A percentile compares a stretch with the other conserved stretches of the same genome.
phyloP scores from a whole-genome alignment of 1,284 basidiomycete genomes.

The Sporisorium iseilematis-ciliati region DNA sequence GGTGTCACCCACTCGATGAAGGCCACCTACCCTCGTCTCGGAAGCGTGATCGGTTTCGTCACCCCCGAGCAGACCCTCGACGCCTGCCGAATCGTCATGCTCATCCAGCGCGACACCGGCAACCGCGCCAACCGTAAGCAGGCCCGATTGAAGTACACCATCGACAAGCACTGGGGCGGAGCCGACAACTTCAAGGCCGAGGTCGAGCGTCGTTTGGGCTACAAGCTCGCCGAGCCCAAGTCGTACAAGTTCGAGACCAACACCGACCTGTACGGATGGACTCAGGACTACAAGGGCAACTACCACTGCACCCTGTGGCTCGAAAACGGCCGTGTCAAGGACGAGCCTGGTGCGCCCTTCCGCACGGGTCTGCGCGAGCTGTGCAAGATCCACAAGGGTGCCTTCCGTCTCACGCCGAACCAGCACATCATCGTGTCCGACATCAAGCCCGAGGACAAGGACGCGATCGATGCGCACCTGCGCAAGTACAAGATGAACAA shows the following conservation, averaged over 20 bases:
- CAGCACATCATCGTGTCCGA: slow-evolving; percentile 94
- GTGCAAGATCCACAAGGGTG: slow-evolving; percentile 91
- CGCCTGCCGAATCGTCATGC: slow-evolving; percentile 91
- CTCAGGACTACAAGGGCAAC: slow-evolving; percentile 84
- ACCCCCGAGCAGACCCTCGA: slow-evolving; percentile 85
- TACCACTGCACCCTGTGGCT: slow-evolving; percentile 95
- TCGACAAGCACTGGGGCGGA: slow-evolving; percentile 85
- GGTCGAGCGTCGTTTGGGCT: slow-evolving; percentile 90
- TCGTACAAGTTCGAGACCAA: slow-evolving; percentile 88
- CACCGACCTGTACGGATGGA: slow-evolving; percentile 94
- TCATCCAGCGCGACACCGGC: slow-evolving; percentile 94
- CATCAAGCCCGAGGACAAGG: slow-evolving; percentile 75
- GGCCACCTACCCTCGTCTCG: slow-evolving; percentile 95
- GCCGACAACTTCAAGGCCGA: slow-evolving; percentile 78
- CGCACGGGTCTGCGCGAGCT: slow-evolving; percentile 93
- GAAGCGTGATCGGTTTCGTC: slow-evolving; percentile 91
- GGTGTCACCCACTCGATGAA: slow-evolving; percentile 99
- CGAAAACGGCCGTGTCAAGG: slow-evolving; percentile 96
- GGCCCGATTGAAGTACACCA: slow-evolving; percentile 86
- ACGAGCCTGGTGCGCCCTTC: slow-evolving; percentile 89
- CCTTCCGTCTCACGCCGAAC: slow-evolving; percentile 86
- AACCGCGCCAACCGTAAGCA: slow-evolving; percentile 79
- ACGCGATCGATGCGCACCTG: slow-evolving; percentile 84
- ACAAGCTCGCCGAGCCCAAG: slow-evolving; percentile 77
- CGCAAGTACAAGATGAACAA: slow-evolving; percentile 92